Base-by-base conservation (phyloP, 176 grass and related monocot species). In the Pharus latifolius region DNA sequence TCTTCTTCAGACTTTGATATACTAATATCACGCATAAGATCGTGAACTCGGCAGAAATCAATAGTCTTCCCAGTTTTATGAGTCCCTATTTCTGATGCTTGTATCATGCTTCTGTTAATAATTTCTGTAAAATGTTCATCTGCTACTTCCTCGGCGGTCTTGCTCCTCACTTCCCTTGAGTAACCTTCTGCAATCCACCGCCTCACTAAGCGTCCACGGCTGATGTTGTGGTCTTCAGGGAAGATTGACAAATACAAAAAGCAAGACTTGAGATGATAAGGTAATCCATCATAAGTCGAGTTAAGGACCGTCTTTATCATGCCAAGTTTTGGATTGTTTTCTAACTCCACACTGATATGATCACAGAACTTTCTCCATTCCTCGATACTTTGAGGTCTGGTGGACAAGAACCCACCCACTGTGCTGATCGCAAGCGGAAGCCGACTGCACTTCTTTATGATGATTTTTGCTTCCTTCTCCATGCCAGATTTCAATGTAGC, bases 391-490 rank as follows among this genome's bases (percentile, higher is more conserved):
- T 56, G 40, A 1, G 23, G 33, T 47, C 54, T 73, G 7, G 23
- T 46, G 0, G 69, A 26, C 0, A 81, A 24, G 31, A 55, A 23
- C 22, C 78, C 67, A 4, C 56, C 78, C 18, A 81, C 35, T 18
- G 31, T 65, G 12, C 65, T 57, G 10, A 81, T 74, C n/a, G 78
- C 78, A 8, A 81, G 23, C 5, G 78, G 78, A 14, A 74, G 19
- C 6, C 69, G 29, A 29, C 20, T 31, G 11, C 69, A 81, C 16
- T 52, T 81, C 7, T 56, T 34, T 32, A 81, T 4, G 7, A 81
- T 81, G 3, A 24, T 8, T 14, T 13, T 0, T 7, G 45, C 55
- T 72, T 58, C 10, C 5, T 4, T 27, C 11, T 32, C 16, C 49
- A 38, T 56, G 17, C 57, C 51, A 12, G 15, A n/a, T n/a, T n/a